Evolutionary conservation across 1,139 yeast genomes (phyloP), one percentile per base, ranked within the genome.

Genomic region (Geotrichum citri-aurantii): DNA sequence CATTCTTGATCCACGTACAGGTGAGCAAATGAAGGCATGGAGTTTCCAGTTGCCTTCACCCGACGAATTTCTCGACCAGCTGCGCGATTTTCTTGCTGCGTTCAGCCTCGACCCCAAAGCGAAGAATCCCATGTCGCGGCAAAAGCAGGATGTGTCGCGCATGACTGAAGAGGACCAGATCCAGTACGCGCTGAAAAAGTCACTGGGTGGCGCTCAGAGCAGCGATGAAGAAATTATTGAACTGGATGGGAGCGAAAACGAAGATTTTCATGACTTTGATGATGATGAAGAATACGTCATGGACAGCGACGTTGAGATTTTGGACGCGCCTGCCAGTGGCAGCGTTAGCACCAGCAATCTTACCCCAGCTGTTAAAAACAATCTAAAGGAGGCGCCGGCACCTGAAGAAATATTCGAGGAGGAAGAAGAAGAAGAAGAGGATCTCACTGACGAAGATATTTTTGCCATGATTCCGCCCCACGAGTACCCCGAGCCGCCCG

Each of bases 1-100:
- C 1, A 88, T 95, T 49, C 71, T 95, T 58, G 99, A 95, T 69
- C 97, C 99, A 1, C 82, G 92, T 69, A 93, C 99, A 0, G 98
- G 98, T 14, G 99, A 93, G 72, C 79, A 96, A 61, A 81, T 90
- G 59, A 80, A 81, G 65, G 78, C 78, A 61, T 92, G 97, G 96
- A 58, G 60, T 10, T 54, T 83, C 83, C 11, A 19, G 8, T 14
- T 85, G 84, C 1, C 95, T 95, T 0, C 74, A 75, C 44, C 77
- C 80, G 0, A 73, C 73, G 10, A 77, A 73, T 14, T 92, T 93
- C 83, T 70, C 85, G 21, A 79, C 49, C 71, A 70, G 27, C 68
- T 75, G 47, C 67, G 69, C 48, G 77, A 74, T 52, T 76, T 76
- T 61, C 75, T 92, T 65, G 73, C 74, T n/a, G 71, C 79, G 54